Evolutionary conservation across 2,329 filamentous ascomycete genomes (phyloP), one percentile per base, ranked within the genome.

Genomic region (Lomentospora prolificans): DNA sequence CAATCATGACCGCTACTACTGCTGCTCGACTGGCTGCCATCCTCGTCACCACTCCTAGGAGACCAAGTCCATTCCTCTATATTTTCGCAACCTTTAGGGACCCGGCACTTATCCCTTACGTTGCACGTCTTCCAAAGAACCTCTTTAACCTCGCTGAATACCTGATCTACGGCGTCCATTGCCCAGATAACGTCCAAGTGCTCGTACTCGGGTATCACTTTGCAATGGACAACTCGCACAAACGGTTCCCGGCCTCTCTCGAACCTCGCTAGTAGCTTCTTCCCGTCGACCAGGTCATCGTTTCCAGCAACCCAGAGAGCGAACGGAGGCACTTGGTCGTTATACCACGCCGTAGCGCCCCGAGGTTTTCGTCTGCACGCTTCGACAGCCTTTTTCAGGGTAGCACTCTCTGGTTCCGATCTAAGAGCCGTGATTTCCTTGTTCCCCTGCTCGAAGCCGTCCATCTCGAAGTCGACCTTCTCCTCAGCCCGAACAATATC

Each of bases 141-240:
- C 63, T 92, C 85, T 28, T 84, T 79, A 0, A 96, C 74, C 70
- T 95, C 91, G 57, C 75, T 77, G 4, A 91, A 94, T 1, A 96
- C 88, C 67, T 92, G 81, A 51, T 92, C 85, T 14, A 90, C 82
- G 0, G 84, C 83, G 65, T 96, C 90, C 76, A 96, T 89, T 0
- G 91, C 90, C 92, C 92, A 96, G 36, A 97, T 83, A 1, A 96
- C 89, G 70, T 96, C 92, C 3, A 97, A 77, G 70, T 97, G 92
- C 71, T 96, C 92, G 67, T 96, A 95, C 50, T 86, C 89, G 2
- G 89, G 83, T 46, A 96, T 87, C 22, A 95, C 75, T 66, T 89
- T 95, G 60, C 80, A 80, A 70, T 96, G 88, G 3, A 96, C 88
- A 4, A 96, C 72, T 39, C 79, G 75, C 7, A 95, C 89, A 64